Conservation (phyloP, 345 rosid genomes). For the Eutrema japonicum region DNA sequence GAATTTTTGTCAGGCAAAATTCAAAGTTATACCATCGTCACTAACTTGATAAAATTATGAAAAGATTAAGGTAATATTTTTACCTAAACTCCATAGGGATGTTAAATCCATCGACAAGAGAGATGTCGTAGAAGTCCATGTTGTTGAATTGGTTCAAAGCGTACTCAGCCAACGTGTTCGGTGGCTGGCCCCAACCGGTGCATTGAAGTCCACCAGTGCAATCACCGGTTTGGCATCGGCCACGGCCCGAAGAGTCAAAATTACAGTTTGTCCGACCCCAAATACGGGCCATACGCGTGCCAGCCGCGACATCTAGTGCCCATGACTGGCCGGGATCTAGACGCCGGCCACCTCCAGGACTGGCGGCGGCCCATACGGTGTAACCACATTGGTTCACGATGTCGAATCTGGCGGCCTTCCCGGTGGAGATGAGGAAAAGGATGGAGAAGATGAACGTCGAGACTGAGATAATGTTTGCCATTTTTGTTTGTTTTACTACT, state of each 20-base stretch:
- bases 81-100: conserved; percentile 46
- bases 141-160: conserved; percentile 56
- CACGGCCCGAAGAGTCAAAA: conserved; percentile 41
- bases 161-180: conserved; percentile 62
- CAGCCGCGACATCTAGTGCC: conserved; percentile 30
- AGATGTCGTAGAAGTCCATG: conserved; percentile 44
- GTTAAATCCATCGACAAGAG: conserved; percentile 45
- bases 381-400: conserved; percentile 45
- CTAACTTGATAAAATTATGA: not conserved
- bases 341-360: conserved; percentile 48
- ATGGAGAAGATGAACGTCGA: conserved; percentile 17
- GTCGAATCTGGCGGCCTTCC: conserved; percentile 48
- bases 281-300: conserved; percentile 41
- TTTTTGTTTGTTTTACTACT: not conserved
- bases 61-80: not conserved
- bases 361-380: conserved; percentile 57
- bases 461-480: conserved; percentile 21
- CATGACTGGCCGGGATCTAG: conserved; percentile 35
- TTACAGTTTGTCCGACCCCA: conserved; percentile 48
- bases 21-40: not conserved
- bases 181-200: conserved; percentile 54
- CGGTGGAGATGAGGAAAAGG: conserved; percentile 20
- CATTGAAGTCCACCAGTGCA: conserved; percentile 56
- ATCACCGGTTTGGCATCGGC: conserved; percentile 58
- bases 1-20: not conserved